These are phyloP conservation scores for Tetrapisispora taiwanensis DNA, from an alignment of 805 yeast species.

Conservation along the genomic window DNA sequence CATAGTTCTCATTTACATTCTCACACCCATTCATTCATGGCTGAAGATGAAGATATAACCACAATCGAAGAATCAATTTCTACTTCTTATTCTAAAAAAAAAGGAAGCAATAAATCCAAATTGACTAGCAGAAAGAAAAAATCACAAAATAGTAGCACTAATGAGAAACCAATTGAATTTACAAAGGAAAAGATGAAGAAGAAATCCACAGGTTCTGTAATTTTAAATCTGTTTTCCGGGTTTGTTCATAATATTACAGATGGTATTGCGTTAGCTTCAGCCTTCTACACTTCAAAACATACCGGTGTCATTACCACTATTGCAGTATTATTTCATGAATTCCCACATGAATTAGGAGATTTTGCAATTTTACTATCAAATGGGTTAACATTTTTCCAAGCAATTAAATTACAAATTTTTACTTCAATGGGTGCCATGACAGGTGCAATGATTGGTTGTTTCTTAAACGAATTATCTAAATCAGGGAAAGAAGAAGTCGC, in stretches of 20 bases:
- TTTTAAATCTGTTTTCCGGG: slow-evolving; percentile 58
- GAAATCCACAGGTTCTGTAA: slow-evolving; percentile 40
- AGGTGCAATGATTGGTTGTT: slow-evolving; percentile 59
- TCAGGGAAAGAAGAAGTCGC: slow-evolving; percentile 4
- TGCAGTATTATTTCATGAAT: slow-evolving; percentile 66
- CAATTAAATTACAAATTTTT: slow-evolving; percentile 54
- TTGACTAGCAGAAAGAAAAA: not conserved
- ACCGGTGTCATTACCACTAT: slow-evolving; percentile 62
- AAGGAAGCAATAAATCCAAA: slow-evolving; percentile 5
- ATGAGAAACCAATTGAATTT: not conserved
- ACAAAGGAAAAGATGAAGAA: not conserved
- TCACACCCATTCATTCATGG: slow-evolving; percentile 29
- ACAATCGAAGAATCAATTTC: not conserved
- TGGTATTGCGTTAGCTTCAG: slow-evolving; percentile 63
- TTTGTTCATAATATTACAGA: slow-evolving; percentile 69
- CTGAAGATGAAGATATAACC: not conserved
- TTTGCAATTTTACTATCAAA: slow-evolving; percentile 57
- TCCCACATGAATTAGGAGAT: slow-evolving; percentile 77
- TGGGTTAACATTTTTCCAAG: slow-evolving; percentile 57
- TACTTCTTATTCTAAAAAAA: not conserved
- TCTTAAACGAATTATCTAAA: slow-evolving; percentile 35
- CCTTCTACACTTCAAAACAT: slow-evolving; percentile 49
- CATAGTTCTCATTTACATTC: slow-evolving; percentile 35
- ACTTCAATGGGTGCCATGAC: slow-evolving; percentile 56
- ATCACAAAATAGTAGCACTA: not conserved